Percentiles rank a stretch among this genome's conserved stretches.
Conservation (phyloP, 2,329 filamentous ascomycete species). For the Dissoconium aciculare region DNA sequence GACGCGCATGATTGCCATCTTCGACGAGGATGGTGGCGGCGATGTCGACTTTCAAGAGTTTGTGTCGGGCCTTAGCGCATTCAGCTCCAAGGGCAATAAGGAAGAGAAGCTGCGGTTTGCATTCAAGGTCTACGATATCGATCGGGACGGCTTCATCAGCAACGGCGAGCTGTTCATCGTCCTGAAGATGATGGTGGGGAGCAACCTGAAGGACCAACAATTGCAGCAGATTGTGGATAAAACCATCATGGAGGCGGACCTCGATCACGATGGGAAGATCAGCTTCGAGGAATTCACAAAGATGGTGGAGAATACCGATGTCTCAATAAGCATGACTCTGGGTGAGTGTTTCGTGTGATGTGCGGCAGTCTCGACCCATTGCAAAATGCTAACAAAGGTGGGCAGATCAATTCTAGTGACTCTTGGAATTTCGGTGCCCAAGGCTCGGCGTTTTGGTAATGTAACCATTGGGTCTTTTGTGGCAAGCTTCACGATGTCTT, state of each 20-base stretch:
- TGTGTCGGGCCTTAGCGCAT: constrained; percentile 84
- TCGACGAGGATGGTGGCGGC: constrained; percentile 94
- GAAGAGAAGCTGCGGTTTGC: constrained; percentile 96
- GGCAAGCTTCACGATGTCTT: not conserved
- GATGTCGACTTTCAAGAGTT: constrained; percentile 99
- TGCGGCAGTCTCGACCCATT: not conserved
- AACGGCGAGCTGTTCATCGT: constrained; percentile 99
- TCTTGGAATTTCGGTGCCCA: too few relatives aligned
- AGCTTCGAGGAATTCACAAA: constrained; percentile 98
- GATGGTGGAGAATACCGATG: constrained; percentile 92
- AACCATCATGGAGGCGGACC: constrained; percentile 98
- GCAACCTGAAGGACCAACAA: constrained; percentile 97
- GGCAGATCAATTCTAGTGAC: constrained; percentile 12
- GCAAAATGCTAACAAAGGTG: not conserved
- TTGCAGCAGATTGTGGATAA: constrained; percentile 98
- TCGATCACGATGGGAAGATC: constrained; percentile 92
- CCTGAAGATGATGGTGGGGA: constrained; percentile 99
- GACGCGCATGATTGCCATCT: constrained; percentile 98
- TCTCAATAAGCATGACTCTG: constrained; percentile 53
- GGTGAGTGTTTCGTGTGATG: constrained; percentile 29
- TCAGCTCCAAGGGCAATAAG: constrained; percentile 97
- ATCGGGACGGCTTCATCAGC: constrained; percentile 95
- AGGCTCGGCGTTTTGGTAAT: too few relatives aligned
- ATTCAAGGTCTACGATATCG: constrained; percentile 99
- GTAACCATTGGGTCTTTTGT: too few relatives aligned